Evolutionary conservation across 129 eudicot genomes (phyloP).

Genomic region (Artemisia tridentata): DNA sequence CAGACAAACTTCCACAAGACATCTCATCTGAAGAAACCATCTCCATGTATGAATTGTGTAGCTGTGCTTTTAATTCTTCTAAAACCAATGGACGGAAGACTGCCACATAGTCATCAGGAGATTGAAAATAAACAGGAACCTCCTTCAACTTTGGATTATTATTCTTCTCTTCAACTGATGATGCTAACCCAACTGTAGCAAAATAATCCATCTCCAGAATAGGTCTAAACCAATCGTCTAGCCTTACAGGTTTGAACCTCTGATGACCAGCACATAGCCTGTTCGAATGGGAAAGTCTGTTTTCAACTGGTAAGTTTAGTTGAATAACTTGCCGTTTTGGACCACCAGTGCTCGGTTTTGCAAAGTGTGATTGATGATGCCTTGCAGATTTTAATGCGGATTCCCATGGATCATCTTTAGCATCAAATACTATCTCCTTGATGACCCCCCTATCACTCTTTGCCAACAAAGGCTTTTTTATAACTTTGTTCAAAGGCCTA

Average conservation of each 20-base stretch:
- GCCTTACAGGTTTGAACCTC: constrained; percentile 70
- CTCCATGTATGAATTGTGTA: constrained; percentile 71
- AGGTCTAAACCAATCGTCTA: constrained; percentile 89
- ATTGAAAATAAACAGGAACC: constrained; percentile 77
- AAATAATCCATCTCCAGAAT: constrained; percentile 82
- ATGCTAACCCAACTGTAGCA: constrained; percentile 65
- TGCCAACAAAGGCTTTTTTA: constrained; percentile 31
- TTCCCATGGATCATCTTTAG: constrained; percentile 76
- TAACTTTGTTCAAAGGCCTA: constrained; percentile 21
- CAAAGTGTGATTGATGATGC: constrained; percentile 42
- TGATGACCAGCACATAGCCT: constrained; percentile 41
- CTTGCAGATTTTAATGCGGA: constrained; percentile 64
- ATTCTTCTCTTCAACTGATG: constrained; percentile 40
- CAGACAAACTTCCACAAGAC: constrained; percentile 81
- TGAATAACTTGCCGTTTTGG: constrained; percentile 87
- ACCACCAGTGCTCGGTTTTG: constrained; percentile 46
- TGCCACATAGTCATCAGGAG: constrained; percentile 75
- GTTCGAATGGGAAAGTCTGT: constrained; percentile 46
- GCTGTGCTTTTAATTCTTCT: constrained; percentile 95
- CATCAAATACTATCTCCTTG: constrained; percentile 59
- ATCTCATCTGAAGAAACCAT: constrained; percentile 64
- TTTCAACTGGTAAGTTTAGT: constrained; percentile 53
- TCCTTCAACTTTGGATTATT: constrained; percentile 48
- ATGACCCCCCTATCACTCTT: constrained; percentile 32
- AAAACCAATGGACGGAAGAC: constrained; percentile 81